Base-by-base conservation (phyloP, 2,329 filamentous ascomycete genomes). In the Cytospora schulzeri region DNA sequence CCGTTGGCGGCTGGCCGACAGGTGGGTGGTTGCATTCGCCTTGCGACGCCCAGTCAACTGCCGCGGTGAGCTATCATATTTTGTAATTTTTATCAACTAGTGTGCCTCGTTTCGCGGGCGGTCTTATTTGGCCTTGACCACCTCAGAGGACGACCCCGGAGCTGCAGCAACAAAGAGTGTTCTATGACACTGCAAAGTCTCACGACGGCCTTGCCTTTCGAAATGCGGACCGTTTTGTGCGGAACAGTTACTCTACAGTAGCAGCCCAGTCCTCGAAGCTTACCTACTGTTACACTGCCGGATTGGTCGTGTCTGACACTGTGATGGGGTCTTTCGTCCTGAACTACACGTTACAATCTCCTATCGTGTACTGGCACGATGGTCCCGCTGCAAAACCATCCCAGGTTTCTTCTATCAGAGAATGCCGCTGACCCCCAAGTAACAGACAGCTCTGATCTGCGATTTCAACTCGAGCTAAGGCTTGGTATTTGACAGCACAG, bases 21-120 rank as follows among this genome's bases (percentile, higher is more conserved):
- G 6, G 41, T 48, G 31, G 48, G 62, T 50, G 17, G 62, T 65
- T 65, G 62, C 62, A 65, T 65, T 60, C 51, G 55, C 55, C 50
- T 61, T 65, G 50, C 62, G 51, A 41, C 52, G 26, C 51, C 54
- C 56, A 59, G 59, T 48, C 65, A 67, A 67, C 62, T 67, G 65
- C 65, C 65, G 65, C 60, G 51, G 15, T 65, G 65, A 67, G 57
- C 55, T 62, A 38, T 67, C 65, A 67, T 67, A 61, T 61, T 55
- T 29, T 28, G 19, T 50, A 12, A 51, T 54, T 50, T 50, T 62
- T 26, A 56, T 38, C 52, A 54, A 52, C 38, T 45, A 62, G 52
- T 22, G 52, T 65, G 65, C 59, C 57, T 58, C 35, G 41, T 55
- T 50, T 59, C 50, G 54, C 24, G 55, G 29, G 52, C 41, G 38